Conservation (phyloP, 345 rosid species). For the Eutrema yunnanense region DNA sequence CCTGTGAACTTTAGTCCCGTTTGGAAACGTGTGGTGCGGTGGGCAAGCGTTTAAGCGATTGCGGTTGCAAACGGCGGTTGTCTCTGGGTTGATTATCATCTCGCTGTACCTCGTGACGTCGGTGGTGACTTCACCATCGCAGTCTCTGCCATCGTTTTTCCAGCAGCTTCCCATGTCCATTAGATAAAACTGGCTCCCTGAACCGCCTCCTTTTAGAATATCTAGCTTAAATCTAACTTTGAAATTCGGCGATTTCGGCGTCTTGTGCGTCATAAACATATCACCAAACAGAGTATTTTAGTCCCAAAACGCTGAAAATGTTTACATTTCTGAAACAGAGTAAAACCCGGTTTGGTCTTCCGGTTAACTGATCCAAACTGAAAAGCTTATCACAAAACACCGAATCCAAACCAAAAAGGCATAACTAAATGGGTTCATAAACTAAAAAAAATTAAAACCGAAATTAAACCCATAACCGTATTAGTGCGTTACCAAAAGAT, state of each 20-base stretch:
- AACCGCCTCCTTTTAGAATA: slow-evolving; percentile 48
- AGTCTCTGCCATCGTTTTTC: slow-evolving; percentile 50
- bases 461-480: not conserved
- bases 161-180: slow-evolving; percentile 53
- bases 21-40: slow-evolving; percentile 33
- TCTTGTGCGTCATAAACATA: slow-evolving; percentile 1
- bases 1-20: slow-evolving; percentile 33
- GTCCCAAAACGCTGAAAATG: not conserved
- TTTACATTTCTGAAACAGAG: not conserved
- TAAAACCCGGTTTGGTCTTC: not conserved
- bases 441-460: not conserved
- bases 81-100: slow-evolving; percentile 39
- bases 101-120: slow-evolving; percentile 48
- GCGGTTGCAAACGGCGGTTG: slow-evolving; percentile 30
- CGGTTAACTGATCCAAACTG: not conserved
- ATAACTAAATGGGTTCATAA: no score
- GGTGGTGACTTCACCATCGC: slow-evolving; percentile 43
- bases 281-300: slow-evolving; percentile 15
- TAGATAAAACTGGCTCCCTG: slow-evolving; percentile 35
- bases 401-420: no score
- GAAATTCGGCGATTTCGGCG: slow-evolving; percentile 46
- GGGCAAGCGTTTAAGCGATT: slow-evolving; percentile 36
- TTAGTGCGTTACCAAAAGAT: not conserved
- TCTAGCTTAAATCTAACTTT: slow-evolving; percentile 40
- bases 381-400: not conserved